These are phyloP conservation scores for Phialemoniopsis sp. DNA, from an alignment of 2,329 filamentous ascomycete species.

Conservation along the genomic window DNA sequence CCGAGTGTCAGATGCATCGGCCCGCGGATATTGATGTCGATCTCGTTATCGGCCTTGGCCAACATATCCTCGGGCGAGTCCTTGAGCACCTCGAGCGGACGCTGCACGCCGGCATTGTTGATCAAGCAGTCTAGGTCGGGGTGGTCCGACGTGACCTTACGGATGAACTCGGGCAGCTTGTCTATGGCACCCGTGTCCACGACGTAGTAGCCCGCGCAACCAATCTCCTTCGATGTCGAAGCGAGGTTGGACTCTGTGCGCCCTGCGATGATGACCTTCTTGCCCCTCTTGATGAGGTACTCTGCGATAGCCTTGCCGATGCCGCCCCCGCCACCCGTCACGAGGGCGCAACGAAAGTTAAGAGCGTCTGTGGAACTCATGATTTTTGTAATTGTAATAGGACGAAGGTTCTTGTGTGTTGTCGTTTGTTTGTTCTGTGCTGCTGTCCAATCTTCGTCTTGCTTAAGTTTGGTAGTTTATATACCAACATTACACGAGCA, in stretches of 20 bases:
- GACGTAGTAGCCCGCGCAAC: slow-evolving; percentile 44
- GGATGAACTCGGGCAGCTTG: slow-evolving; percentile 37
- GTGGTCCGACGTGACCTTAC: slow-evolving; percentile 40
- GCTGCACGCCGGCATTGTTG: slow-evolving; percentile 57
- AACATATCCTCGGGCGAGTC: slow-evolving; percentile 35
- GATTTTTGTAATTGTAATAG: too few relatives aligned
- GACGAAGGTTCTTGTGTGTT: too few relatives aligned
- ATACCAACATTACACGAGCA: too few relatives aligned
- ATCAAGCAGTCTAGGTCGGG: slow-evolving; percentile 53
- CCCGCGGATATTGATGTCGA: slow-evolving; percentile 54
- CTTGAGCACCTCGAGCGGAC: slow-evolving; percentile 38
- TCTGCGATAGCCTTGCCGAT: slow-evolving; percentile 44
- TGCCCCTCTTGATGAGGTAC: slow-evolving; percentile 38
- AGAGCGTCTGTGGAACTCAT: slow-evolving; percentile 12
- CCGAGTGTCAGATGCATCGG: slow-evolving; percentile 50
- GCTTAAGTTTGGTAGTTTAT: too few relatives aligned
- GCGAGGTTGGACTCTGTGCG: slow-evolving; percentile 51
- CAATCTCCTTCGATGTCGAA: slow-evolving; percentile 34
- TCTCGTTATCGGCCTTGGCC: slow-evolving; percentile 48
- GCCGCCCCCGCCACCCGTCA: slow-evolving; percentile 47
- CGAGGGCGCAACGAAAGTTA: slow-evolving; percentile 37
- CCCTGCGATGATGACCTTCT: slow-evolving; percentile 47
- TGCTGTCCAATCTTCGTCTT: too few relatives aligned
- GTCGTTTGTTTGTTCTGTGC: neutral
- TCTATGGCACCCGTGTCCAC: slow-evolving; percentile 42